phyloP scores from a whole-genome alignment of 805 yeast species.

The Metschnikowia colocasiae region DNA sequence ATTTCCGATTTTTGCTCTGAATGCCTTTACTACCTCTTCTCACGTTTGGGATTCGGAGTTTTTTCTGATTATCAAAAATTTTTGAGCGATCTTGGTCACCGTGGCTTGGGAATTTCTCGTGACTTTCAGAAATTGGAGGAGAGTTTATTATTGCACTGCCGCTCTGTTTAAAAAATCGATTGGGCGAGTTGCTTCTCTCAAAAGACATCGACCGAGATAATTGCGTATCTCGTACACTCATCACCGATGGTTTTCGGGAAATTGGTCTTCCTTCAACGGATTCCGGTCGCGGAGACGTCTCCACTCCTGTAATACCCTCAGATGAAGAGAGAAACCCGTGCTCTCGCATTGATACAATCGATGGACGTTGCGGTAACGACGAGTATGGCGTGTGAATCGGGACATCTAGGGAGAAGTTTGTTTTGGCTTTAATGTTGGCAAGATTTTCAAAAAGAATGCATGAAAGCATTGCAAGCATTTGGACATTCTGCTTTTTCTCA shows the following conservation, averaged over 20 bases:
- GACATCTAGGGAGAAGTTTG: conserved; percentile 24
- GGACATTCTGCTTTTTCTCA: conserved; percentile 63
- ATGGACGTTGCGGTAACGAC: conserved; percentile 29
- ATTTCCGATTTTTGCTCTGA: conserved; percentile 3
- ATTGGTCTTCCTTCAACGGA: conserved; percentile 3
- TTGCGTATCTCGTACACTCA: conserved; percentile 12
- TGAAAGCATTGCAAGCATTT: conserved; percentile 86
- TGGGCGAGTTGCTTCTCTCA: conserved; percentile 8
- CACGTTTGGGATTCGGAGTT: not conserved
- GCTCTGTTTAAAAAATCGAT: conserved; percentile 1
- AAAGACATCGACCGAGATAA: conserved; percentile 12
- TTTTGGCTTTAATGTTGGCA: conserved; percentile 6
- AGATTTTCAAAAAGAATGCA: conserved; percentile 58
- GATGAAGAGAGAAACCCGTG: conserved; percentile 7
- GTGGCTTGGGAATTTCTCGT: not conserved
- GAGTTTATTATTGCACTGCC: conserved; percentile 6
- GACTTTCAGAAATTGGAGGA: conserved; percentile 7
- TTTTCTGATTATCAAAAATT: conserved; percentile 7
- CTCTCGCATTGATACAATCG: conserved; percentile 10
- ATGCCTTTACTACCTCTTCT: conserved; percentile 10
- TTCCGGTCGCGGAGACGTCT: conserved; percentile 4
- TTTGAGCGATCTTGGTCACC: conserved; percentile 7
- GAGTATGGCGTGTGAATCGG: conserved; percentile 49
- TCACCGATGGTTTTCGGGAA: conserved; percentile 12
- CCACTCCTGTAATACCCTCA: not conserved